phyloP scores from a whole-genome alignment of 1,139 yeast species.

The Chernovozyma aurita region DNA sequence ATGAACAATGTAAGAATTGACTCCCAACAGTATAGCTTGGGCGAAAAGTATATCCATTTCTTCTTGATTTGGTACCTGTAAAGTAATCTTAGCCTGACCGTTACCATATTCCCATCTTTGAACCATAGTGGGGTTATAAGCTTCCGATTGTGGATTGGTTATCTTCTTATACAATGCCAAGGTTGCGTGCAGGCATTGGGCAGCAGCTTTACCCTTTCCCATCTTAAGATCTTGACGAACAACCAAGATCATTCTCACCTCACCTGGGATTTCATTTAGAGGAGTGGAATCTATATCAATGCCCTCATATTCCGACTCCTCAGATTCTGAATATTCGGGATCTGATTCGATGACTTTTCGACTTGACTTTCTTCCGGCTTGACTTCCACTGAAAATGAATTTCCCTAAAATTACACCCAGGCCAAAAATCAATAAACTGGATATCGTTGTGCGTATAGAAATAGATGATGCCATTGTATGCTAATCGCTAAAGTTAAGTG shows the following conservation, averaged over 20 bases:
- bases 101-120: conserved; percentile 69
- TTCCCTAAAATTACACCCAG: conserved; percentile 5
- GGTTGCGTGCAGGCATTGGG: conserved; percentile 98
- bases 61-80: conserved; percentile 72
- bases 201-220: conserved; percentile 96
- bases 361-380: not conserved
- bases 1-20: conserved; percentile 75
- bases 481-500: too few relatives aligned
- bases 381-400: not conserved
- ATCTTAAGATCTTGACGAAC: conserved; percentile 86
- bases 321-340: conserved; percentile 17
- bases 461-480: conserved; percentile 16
- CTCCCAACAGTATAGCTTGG: conserved; percentile 72
- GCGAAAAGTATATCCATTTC: conserved; percentile 77
- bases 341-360: not conserved
- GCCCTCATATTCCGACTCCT: conserved; percentile 46
- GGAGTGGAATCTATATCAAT: conserved; percentile 50
- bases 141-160: conserved; percentile 45
- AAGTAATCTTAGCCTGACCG: conserved; percentile 95
- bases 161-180: conserved; percentile 79
- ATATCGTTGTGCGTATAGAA: not conserved
- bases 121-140: conserved; percentile 57
- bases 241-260: conserved; percentile 81
- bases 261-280: conserved; percentile 65
- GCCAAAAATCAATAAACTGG: not conserved